Evolutionary conservation across 1,284 basidiomycete genomes (phyloP).

Genomic region (Marasmius tenuissimus): DNA sequence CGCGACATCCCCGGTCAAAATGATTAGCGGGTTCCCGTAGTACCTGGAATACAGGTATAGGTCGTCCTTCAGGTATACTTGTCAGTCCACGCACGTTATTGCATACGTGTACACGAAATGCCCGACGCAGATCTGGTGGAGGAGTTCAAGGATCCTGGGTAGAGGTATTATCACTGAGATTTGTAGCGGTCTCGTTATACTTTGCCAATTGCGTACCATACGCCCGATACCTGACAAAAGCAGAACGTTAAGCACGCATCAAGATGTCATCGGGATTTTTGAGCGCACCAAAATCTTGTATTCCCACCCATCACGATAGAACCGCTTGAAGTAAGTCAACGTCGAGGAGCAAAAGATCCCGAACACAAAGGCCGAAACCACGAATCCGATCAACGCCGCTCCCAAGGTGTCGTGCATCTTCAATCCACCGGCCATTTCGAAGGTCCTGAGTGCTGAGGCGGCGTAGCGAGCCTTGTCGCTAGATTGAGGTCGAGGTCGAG

Average conservation of each 20-base stretch:
- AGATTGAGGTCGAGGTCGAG: no score
- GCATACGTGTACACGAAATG: not conserved
- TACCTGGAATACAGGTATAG: not conserved
- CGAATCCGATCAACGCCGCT: slow-evolving; percentile 3
- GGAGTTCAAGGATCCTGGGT: not conserved
- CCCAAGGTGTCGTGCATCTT: slow-evolving; percentile 2
- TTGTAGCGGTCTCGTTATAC: not conserved
- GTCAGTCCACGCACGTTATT: not conserved
- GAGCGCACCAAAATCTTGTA: not conserved
- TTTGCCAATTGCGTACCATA: not conserved
- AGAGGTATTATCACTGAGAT: not conserved
- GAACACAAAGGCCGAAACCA: not conserved
- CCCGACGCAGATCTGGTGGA: not conserved
- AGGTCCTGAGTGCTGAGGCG: no score
- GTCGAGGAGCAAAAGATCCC: not conserved
- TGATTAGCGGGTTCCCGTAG: not conserved
- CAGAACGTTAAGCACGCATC: not conserved
- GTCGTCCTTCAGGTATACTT: not conserved
- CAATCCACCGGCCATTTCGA: no score
- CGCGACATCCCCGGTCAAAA: not conserved
- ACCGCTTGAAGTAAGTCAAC: not conserved
- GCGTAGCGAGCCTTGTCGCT: no score
- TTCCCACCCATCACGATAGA: not conserved
- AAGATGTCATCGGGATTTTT: not conserved
- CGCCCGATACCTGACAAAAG: not conserved